Conservation (phyloP, 306 rosid genomes). For the Rosa multiflora region DNA sequence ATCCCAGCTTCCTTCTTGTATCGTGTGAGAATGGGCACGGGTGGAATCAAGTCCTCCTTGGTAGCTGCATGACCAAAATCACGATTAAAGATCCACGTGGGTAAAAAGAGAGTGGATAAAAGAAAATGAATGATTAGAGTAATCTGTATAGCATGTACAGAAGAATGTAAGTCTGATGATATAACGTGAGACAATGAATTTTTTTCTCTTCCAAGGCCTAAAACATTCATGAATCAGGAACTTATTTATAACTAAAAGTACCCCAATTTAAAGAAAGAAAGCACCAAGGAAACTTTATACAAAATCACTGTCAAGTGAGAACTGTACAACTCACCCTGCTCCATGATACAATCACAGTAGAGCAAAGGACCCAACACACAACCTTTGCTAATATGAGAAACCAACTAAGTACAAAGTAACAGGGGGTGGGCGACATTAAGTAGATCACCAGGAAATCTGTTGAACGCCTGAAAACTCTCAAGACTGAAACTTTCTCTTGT, state of each 20-base stretch:
- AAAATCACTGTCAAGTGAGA: background rate
- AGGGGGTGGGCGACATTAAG: background rate
- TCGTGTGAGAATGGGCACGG: slow-evolving; percentile 87
- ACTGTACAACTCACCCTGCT: background rate
- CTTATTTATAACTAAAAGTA: background rate
- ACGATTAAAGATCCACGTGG: slow-evolving; percentile 15
- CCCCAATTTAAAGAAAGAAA: slow-evolving; percentile 12
- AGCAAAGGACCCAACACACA: background rate
- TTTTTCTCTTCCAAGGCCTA: background rate
- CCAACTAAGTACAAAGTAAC: background rate
- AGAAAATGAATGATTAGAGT: background rate
- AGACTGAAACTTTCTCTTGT: background rate
- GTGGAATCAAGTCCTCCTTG: slow-evolving; percentile 92
- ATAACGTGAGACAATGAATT: background rate
- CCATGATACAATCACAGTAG: background rate
- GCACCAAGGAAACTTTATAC: background rate
- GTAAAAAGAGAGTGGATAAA: background rate
- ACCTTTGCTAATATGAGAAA: background rate
- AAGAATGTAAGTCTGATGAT: slow-evolving; percentile 21
- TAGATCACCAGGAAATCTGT: background rate
- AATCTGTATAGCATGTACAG: slow-evolving; percentile 16
- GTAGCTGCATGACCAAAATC: slow-evolving; percentile 57
- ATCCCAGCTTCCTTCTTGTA: slow-evolving; percentile 88
- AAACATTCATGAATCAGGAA: background rate
- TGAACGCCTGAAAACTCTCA: background rate